Evolutionary conservation across 169 alveolate genomes (phyloP), one percentile per base, ranked within the genome.

Genomic region (Eimeria necatrix): DNA sequence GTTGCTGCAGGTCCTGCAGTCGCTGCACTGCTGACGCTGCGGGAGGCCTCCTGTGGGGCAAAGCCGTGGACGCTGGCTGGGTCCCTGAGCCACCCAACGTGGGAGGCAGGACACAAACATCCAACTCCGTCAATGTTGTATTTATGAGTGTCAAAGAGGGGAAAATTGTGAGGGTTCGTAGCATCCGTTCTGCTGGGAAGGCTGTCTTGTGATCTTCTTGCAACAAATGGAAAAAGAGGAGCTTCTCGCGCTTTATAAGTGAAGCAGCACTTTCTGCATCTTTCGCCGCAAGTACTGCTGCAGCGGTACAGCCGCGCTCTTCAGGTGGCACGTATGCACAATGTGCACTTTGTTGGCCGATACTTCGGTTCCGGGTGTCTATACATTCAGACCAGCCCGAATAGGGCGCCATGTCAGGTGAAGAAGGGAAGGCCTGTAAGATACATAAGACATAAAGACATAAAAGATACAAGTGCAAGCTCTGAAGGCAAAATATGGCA

Each of bases 61-160:
- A 18, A 10, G 22, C 68, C 68, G 68, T 14, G 20, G 68, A 10
- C 68, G 68, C 20, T 10, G 22, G 68, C 12, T 56, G 68, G 22
- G 68, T 2, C 68, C 20, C 22, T 18, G 68, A 18, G 68, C 41
- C 41, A 32, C 41, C 41, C 41, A 32, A 32, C 41, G 68, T 59
- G n/a, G 93, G 10, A 18, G 92, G 95, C 22, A 64, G 51, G 26
- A 92, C 1, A 88, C 93, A 74, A 20, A 96, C 95, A 76, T 96
- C 98, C 32, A 97, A 96, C 85, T 96, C 97, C n/a, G 97, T 95
- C 9, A 98, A 98, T 51, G 97, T 95, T 22, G 98, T 96, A 89
- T 97, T 97, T 85, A 97, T 95, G 56, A 97, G 96, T 52, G 97
- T 96, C 14, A 97, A 94, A 32, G 98, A 97, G 20, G 98, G 98